Conservation (phyloP, 2,329 filamentous ascomycete species). For the Elsinoe arachidis region DNA sequence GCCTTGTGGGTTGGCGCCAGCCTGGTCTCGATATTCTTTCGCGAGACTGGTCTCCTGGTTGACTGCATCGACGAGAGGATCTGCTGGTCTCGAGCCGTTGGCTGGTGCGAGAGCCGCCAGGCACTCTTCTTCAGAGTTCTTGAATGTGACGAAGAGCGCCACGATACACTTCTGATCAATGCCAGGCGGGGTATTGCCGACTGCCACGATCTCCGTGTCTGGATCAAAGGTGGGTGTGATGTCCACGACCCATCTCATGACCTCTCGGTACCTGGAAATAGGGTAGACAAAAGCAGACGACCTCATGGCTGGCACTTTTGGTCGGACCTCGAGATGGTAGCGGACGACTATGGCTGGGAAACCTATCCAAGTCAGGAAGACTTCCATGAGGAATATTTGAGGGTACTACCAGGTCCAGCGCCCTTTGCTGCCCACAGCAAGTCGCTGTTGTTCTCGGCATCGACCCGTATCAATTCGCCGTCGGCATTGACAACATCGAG, state of each 20-base stretch:
- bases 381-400: not conserved
- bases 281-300: slow-evolving; percentile 41
- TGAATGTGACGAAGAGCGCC: slow-evolving; percentile 36
- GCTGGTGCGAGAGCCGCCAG: slow-evolving; percentile 29
- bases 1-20: slow-evolving; percentile 38
- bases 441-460: slow-evolving; percentile 34
- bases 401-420: slow-evolving; percentile 30
- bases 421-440: slow-evolving; percentile 44
- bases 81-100: slow-evolving; percentile 33
- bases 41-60: slow-evolving; percentile 35
- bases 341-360: slow-evolving; percentile 47
- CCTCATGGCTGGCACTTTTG: slow-evolving; percentile 21
- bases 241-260: slow-evolving; percentile 40
- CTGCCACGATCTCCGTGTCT: slow-evolving; percentile 35
- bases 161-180: slow-evolving; percentile 27
- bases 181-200: slow-evolving; percentile 26
- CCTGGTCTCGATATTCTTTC: slow-evolving; percentile 38
- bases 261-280: slow-evolving; percentile 36
- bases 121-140: slow-evolving; percentile 30
- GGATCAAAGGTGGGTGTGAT: slow-evolving; percentile 28
- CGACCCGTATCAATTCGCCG: slow-evolving; percentile 31
- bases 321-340: slow-evolving; percentile 40
- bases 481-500: slow-evolving; percentile 43
- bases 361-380: slow-evolving; percentile 22
- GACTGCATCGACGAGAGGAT: slow-evolving; percentile 31